Conservation (phyloP, 1,284 basidiomycete genomes). For the Schizopora paradoxa region DNA sequence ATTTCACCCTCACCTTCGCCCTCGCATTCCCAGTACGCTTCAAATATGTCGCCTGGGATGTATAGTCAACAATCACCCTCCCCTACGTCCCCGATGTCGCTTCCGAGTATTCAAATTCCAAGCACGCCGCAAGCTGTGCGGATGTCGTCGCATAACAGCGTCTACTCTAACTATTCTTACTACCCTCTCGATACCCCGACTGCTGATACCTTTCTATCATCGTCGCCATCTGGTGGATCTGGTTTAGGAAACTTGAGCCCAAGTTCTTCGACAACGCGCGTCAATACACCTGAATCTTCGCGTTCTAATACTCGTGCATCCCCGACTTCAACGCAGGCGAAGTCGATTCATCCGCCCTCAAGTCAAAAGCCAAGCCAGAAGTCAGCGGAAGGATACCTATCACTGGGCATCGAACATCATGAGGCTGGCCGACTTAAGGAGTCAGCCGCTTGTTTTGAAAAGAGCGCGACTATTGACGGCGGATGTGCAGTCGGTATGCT, state of each 20-base stretch:
- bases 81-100: background rate
- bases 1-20: too few relatives aligned
- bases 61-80: background rate
- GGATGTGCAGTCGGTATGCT: conserved; percentile 89
- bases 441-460: conserved; percentile 76
- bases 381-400: conserved; percentile 51
- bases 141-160: conserved; percentile 39
- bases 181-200: conserved; percentile 52
- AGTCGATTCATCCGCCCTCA: conserved; percentile 21
- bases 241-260: conserved; percentile 9
- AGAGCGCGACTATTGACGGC: conserved; percentile 67
- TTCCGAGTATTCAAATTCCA: too few relatives aligned
- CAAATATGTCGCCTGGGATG: too few relatives aligned
- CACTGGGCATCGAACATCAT: conserved; percentile 78
- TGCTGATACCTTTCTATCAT: conserved; percentile 33
- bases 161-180: conserved; percentile 64
- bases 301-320: conserved; percentile 19
- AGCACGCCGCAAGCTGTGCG: conserved; percentile 34
- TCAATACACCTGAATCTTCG: conserved; percentile 17
- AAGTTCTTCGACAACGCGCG: conserved; percentile 14
- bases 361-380: background rate
- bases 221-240: conserved; percentile 24
- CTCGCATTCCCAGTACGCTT: too few relatives aligned
- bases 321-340: conserved; percentile 15
- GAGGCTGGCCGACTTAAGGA: conserved; percentile 72